A percentile compares a stretch with the other conserved stretches of the same genome.
Conservation (phyloP, 2,329 filamentous ascomycete species). For the Aaosphaeria arxii region DNA sequence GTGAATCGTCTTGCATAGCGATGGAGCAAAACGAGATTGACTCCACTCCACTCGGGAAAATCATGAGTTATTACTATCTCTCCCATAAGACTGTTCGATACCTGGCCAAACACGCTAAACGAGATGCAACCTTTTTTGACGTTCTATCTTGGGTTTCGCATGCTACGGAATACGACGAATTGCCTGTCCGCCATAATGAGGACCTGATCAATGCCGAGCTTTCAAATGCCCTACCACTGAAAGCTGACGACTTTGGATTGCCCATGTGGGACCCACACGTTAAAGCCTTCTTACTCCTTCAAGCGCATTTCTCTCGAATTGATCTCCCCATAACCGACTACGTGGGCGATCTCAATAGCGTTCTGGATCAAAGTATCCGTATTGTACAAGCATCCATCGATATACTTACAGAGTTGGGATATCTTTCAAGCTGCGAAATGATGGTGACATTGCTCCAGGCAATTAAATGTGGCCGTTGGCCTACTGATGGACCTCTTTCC, state of each 20-base stretch:
- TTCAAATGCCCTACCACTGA: slow-evolving; percentile 74
- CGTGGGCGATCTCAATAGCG: slow-evolving; percentile 83
- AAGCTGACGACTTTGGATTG: slow-evolving; percentile 61
- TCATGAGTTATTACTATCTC: slow-evolving; percentile 98
- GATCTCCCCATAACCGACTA: slow-evolving; percentile 95
- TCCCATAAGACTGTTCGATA: slow-evolving; percentile 92
- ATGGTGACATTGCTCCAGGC: slow-evolving; percentile 87
- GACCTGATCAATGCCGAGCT: slow-evolving; percentile 94
- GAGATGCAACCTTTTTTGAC: slow-evolving; percentile 73
- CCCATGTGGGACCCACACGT: slow-evolving; percentile 99
- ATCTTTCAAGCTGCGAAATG: slow-evolving; percentile 70
- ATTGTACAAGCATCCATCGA: slow-evolving; percentile 95
- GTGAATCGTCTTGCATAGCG: slow-evolving; percentile 78
- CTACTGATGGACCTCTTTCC: slow-evolving; percentile 71
- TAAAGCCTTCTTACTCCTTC: slow-evolving; percentile 89
- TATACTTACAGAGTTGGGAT: slow-evolving; percentile 84
- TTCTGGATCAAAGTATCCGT: slow-evolving; percentile 94
- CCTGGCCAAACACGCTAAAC: slow-evolving; percentile 72
- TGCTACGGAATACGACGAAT: slow-evolving; percentile 94
- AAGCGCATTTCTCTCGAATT: slow-evolving; percentile 92
- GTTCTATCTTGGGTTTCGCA: slow-evolving; percentile 88
- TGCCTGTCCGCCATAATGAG: slow-evolving; percentile 96
- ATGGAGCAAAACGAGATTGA: slow-evolving; percentile 87
- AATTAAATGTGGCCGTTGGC: slow-evolving; percentile 92
- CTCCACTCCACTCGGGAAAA: slow-evolving; percentile 87